phyloP scores from a whole-genome alignment of 768 basidiomycete genomes.

The Baorangia bicolor region DNA sequence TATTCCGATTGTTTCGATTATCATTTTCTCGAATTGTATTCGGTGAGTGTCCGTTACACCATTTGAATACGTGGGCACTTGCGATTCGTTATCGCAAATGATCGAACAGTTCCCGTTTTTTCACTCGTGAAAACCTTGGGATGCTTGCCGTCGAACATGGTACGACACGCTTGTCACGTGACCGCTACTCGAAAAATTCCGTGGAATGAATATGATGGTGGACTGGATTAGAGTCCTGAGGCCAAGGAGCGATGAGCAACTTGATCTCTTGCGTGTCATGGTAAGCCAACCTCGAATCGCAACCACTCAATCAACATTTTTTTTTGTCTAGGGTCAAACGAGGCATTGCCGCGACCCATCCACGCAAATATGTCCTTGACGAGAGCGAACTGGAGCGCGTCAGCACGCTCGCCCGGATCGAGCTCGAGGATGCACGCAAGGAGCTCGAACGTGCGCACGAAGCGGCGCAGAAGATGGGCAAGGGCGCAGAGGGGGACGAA shows the following conservation, averaged over 20 bases:
- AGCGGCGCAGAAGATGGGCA: conserved; percentile 69
- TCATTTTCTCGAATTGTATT: neutral
- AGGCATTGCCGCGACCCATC: conserved; percentile 72
- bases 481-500: conserved; percentile 62
- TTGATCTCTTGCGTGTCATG: conserved; percentile 75
- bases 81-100: too few species aligned
- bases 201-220: neutral
- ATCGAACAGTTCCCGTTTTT: too few species aligned
- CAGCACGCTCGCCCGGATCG: conserved; percentile 80
- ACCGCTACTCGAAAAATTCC: conserved; percentile 7
- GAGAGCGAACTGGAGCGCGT: conserved; percentile 89
- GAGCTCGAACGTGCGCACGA: conserved; percentile 83
- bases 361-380: conserved; percentile 86
- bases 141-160: too few species aligned
- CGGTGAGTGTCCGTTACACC: too few species aligned
- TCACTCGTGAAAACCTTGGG: too few species aligned
- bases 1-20: conserved; percentile 9
- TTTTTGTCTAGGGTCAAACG: conserved; percentile 62
- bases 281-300: conserved; percentile 20
- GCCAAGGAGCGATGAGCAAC: conserved; percentile 52
- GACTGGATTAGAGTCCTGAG: neutral
- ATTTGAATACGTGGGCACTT: too few species aligned
- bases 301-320: neutral
- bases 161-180: conserved; percentile 18
- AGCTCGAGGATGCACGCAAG: conserved; percentile 85